Conservation (phyloP, 495 filamentous ascomycete species). For the Aspergillus haitiensis region DNA sequence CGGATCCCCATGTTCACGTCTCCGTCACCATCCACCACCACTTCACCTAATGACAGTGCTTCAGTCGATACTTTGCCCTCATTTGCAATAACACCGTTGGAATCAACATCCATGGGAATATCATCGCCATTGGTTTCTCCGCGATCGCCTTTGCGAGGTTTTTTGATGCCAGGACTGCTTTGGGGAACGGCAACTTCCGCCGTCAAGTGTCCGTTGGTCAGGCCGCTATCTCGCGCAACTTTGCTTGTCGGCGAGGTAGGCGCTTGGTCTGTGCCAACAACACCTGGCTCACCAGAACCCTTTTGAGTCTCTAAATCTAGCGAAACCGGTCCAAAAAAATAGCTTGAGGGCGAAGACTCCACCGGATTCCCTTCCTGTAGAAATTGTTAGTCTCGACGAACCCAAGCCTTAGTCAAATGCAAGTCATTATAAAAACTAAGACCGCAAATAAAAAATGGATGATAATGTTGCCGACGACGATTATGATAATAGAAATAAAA, state of each 20-base stretch:
- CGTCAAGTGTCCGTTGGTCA: conserved; percentile 43
- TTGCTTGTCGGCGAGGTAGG: conserved; percentile 39
- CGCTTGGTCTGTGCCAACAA: conserved; percentile 34
- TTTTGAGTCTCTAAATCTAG: conserved; percentile 37
- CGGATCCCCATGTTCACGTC: conserved; percentile 44
- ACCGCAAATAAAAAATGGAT: not conserved
- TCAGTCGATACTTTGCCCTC: conserved; percentile 46
- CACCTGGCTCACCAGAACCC: conserved; percentile 28
- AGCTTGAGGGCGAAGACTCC: conserved; percentile 38
- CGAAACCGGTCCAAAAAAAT: conserved; percentile 54
- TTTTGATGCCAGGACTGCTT: conserved; percentile 23
- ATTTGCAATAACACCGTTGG: conserved; percentile 34
- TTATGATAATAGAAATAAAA: not conserved
- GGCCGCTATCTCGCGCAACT: conserved; percentile 42
- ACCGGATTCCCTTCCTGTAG: conserved; percentile 46
- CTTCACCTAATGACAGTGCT: conserved; percentile 24
- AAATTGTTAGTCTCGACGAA: conserved; percentile 4
- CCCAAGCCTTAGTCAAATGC: not conserved
- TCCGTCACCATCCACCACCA: conserved; percentile 41
- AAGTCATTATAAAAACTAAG: not conserved
- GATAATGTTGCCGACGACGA: not conserved
- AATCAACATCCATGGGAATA: conserved; percentile 53
- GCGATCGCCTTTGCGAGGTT: conserved; percentile 53
- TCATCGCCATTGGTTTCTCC: conserved; percentile 62
- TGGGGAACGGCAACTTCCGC: conserved; percentile 30